Evolutionary conservation across 352 stramenopile species (phyloP), one percentile per base, ranked within the genome.

Genomic region (Phytophthora sp.): DNA sequence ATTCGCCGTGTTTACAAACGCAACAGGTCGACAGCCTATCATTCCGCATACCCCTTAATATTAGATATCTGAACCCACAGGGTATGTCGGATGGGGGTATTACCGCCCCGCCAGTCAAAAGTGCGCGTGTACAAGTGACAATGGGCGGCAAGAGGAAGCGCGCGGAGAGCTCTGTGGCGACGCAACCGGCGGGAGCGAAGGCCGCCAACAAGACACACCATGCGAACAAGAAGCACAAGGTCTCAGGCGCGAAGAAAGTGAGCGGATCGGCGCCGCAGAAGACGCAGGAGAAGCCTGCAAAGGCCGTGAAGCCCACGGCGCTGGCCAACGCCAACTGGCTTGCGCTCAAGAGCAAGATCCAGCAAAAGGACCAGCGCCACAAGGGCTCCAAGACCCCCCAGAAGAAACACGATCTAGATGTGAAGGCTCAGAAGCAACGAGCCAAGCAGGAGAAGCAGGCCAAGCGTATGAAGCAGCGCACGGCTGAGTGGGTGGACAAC

Each of bases 401-500:
- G 10, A 77, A 71, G 43, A 84, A 81, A 20, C 53, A 44, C 30
- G 68, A 81, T 24, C 46, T 81, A 30, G 65, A 79, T 17, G 58
- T 73, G n/a, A 74, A 73, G 38, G 69, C 49, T 0, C 59, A 70
- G 21, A 77, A 78, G 60, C 55, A 81, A 42, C 79, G 80, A 17
- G 48, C 60, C 13, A 86, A 83, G 42, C 69, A 84, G 37, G 66
- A 74, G 21, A 82, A 88, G 45, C 66, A 84, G 39, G 38, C 54
- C 42, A 74, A 78, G 62, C 73, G 82, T 43, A 70, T 79, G 56
- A 69, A 89, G 60, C 41, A 52, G 24, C 79, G 81, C 37, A 80
- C 74, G 7, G 76, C 77, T 51, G 66, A 90, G 53, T 93, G 84
- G 87, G 89, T 96, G 60, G 83, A 94, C 72, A 90, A 91, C 60